These are phyloP conservation scores for Diaporthe batatas DNA, from an alignment of 2,329 filamentous ascomycete species.

Conservation along the genomic window DNA sequence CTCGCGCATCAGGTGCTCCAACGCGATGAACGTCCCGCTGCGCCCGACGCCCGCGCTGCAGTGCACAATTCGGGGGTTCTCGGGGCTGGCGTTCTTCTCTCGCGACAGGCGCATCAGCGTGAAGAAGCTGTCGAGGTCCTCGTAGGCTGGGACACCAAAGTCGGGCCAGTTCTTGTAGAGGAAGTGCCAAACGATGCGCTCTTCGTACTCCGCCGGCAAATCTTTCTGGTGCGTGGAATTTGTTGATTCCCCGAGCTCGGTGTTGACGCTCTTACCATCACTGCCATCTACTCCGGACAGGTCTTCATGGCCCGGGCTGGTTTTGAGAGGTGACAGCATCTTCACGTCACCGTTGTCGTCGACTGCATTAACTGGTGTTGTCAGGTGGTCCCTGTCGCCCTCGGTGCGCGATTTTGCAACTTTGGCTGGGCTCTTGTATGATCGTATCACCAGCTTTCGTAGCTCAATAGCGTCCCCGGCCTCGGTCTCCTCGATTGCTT, in stretches of 20 bases:
- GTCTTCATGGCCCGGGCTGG: not conserved
- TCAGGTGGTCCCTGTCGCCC: slow-evolving; percentile 8
- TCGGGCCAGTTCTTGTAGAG: slow-evolving; percentile 92
- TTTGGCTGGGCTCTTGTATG: slow-evolving; percentile 50
- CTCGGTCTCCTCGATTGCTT: slow-evolving; percentile 69
- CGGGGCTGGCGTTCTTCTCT: slow-evolving; percentile 64
- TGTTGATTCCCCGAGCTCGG: slow-evolving; percentile 10
- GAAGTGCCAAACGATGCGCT: slow-evolving; percentile 83
- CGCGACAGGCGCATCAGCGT: slow-evolving; percentile 77
- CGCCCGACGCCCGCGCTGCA: slow-evolving; percentile 94
- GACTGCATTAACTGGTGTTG: not conserved
- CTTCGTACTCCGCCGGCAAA: slow-evolving; percentile 54
- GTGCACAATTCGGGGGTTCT: slow-evolving; percentile 84
- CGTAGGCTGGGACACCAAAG: slow-evolving; percentile 81
- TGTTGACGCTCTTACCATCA: slow-evolving; percentile 26
- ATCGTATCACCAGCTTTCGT: slow-evolving; percentile 75
- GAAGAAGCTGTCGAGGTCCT: slow-evolving; percentile 77
- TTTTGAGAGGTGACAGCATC: slow-evolving; percentile 42
- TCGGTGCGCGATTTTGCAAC: not conserved
- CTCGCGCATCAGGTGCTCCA: slow-evolving; percentile 92
- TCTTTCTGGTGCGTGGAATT: slow-evolving; percentile 45
- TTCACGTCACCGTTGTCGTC: slow-evolving; percentile 42
- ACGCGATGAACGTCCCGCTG: slow-evolving; percentile 93
- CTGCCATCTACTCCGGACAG: not conserved
- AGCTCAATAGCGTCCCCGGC: slow-evolving; percentile 75